These are phyloP conservation scores for Penicillium argentinense DNA, from an alignment of 495 filamentous ascomycete species.

Conservation along the genomic window DNA sequence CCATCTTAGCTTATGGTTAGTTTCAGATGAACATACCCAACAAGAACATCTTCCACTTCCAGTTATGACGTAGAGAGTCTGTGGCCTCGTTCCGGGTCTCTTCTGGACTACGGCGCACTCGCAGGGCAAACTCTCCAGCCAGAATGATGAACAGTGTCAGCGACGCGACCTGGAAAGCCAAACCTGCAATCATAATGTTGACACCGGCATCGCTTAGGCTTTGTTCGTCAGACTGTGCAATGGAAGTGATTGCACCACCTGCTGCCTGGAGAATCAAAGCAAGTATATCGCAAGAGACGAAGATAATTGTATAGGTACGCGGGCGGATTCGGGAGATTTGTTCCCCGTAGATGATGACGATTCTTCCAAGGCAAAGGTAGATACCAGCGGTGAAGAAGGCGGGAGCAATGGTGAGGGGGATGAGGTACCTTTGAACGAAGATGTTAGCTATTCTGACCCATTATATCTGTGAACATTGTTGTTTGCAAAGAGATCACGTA, in stretches of 20 bases:
- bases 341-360: conserved; percentile 49
- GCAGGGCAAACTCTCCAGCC: conserved; percentile 47
- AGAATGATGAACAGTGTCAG: conserved; percentile 53
- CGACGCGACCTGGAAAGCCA: conserved; percentile 54
- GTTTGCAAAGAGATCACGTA: too few relatives aligned
- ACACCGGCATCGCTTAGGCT: conserved; percentile 31
- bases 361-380: conserved; percentile 56
- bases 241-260: conserved; percentile 54
- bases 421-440: conserved; percentile 40
- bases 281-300: conserved; percentile 54
- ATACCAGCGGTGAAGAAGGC: conserved; percentile 57
- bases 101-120: conserved; percentile 28
- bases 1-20: not conserved
- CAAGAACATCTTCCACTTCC: conserved; percentile 18
- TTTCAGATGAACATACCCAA: conserved; percentile 4
- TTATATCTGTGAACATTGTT: too few relatives aligned
- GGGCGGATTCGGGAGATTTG: conserved; percentile 49
- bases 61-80: conserved; percentile 1
- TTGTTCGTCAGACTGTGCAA: conserved; percentile 28
- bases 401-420: conserved; percentile 54
- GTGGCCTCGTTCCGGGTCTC: conserved; percentile 10
- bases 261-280: conserved; percentile 54
- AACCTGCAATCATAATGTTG: conserved; percentile 57
- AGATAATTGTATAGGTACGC: conserved; percentile 51
- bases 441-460: conserved; percentile 3